Evolutionary conservation across 192 early-diverging fungal species (phyloP), one percentile per base, ranked within the genome.

Genomic region (Rhizoclosmatium globosum): DNA sequence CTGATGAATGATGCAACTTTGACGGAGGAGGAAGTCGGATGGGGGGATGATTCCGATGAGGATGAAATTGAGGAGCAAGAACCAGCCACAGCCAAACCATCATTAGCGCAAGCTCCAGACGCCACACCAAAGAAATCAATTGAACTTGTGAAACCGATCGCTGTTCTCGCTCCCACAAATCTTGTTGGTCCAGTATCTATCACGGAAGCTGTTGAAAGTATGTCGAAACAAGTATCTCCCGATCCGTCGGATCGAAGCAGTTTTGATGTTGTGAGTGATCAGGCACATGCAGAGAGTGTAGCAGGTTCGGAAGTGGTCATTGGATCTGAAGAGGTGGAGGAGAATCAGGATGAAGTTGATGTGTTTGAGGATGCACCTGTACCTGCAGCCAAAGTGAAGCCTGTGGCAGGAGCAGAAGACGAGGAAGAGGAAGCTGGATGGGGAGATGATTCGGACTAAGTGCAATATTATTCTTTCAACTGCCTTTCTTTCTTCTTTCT

Each of bases 31-130:
- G 71, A 82, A 71, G 4, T 79, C 61, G 70, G 39, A 0, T 78
- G 77, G 74, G 76, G 74, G 19, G 81, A 64, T n/a, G 62, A 58
- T 62, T 77, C 61, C n/a, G 78, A 81, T 4, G 79, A 82, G 43
- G 75, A 71, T 43, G 44, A 31, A 31, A 31, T 31, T 31, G 31
- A 48, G 71, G 53, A 73, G 48, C 44, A 71, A 47, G 74, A 53
- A 47, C 39, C 9, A 41, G 45, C 70, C 6, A 47, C 76, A 79
- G 0, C 38, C 1, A 48, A 47, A 41, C 68, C 66, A 69, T 39
- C 75, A 41, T 13, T 31, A 31, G 19, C 64, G 13, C 17, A 13
- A 31, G 64, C 64, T 17, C 13, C 53, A 57, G 53, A 13, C 11
- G 64, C 31, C 0, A 11, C 64, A 44, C n/a, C 53, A 57, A 17